Base-by-base conservation (phyloP, 2,329 filamentous ascomycete genomes). In the Fusarium abutilonis region DNA sequence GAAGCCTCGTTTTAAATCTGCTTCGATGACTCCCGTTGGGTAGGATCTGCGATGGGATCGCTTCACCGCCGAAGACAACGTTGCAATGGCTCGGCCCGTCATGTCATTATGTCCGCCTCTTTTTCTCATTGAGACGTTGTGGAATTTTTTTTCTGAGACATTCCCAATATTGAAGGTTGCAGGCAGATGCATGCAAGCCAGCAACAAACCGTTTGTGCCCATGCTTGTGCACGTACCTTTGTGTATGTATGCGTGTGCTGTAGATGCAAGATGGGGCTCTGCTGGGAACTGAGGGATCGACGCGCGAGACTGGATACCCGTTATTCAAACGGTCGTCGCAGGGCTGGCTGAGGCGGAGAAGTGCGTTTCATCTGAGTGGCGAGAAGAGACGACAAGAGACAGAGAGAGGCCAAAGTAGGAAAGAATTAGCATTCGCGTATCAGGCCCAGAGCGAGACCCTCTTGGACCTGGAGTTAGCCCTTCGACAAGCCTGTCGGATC, bases 211-310 rank as follows among this genome's bases (percentile, higher is more conserved):
- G 53, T 57, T 65, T 9, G 41, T 38, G 26, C 23, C 2, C 23
- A 36, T 34, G 56, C 43, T 58, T 65, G 40, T 50, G 47, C 52
- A 63, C 21, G 61, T 50, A 62, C 51, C 49, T 54, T 60, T 14
- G 38, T 54, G 44, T 46, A 38, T 32, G 29, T 21, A 32, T 57
- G 48, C 46, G 36, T 35, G 41, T 50, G 31, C 26, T 32, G 19
- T 49, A 66, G 48, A 64, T 69, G 64, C 66, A 61, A 59, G 66
- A 69, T 64, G 67, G 50, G 39, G 28, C 54, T 56, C 53, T 56
- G 49, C 54, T 51, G 46, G 59, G 35, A 54, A 36, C 21, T 13
- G 13, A 55, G 43, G 26, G 62, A 65, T 63, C 41, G 59, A 56
- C 60, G 50, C 19, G 34, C 43, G 32, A 60, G 43, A 53, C 48